Evolutionary conservation across 306 rosid species (phyloP).

Genomic region (Cucumis sativus): DNA sequence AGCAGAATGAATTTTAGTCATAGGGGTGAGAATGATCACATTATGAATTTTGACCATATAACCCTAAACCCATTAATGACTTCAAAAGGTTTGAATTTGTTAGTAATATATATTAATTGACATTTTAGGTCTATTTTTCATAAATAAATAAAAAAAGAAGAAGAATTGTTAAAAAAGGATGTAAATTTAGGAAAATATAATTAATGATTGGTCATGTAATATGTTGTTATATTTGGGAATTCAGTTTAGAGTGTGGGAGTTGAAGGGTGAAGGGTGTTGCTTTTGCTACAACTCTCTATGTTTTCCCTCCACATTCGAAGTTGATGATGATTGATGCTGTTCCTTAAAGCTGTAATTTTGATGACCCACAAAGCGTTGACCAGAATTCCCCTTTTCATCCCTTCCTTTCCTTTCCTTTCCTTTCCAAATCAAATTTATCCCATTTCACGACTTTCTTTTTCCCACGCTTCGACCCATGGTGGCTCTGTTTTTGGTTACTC

Average conservation of each 20-base stretch:
- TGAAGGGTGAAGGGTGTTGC: too few species aligned
- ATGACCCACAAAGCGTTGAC: neutral
- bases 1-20: too few species aligned
- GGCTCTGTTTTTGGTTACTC: neutral
- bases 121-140: too few species aligned
- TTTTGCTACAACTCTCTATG: too few species aligned
- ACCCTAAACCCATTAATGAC: neutral
- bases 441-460: neutral
- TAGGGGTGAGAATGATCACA: neutral
- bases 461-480: slow-evolving; percentile 1
- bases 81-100: neutral
- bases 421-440: neutral
- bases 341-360: neutral
- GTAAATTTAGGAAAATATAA: too few species aligned
- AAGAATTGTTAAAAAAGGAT: too few species aligned
- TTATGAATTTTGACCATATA: neutral
- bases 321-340: neutral
- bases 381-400: neutral
- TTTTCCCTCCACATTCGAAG: neutral
- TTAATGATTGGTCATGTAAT: too few species aligned
- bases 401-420: neutral
- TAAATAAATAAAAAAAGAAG: too few species aligned
- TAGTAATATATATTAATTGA: neutral
- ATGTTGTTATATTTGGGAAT: too few species aligned
- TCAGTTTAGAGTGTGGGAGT: too few species aligned